Base-by-base conservation (phyloP, 768 basidiomycete genomes). In the Tylopilus plumbeoviolaceoides region DNA sequence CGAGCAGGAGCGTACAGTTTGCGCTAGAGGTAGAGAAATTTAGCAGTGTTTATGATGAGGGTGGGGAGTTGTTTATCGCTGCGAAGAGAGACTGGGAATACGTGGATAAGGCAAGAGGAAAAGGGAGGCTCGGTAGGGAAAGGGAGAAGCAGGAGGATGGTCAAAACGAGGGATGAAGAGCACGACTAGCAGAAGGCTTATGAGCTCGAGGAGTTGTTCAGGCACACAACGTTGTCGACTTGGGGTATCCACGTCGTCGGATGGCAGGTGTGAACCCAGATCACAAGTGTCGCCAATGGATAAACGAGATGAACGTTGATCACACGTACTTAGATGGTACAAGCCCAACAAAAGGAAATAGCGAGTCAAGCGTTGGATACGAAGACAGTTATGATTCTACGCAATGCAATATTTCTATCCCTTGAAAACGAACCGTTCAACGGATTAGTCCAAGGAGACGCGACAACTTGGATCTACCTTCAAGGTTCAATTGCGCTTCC, bases 101-200 rank as follows among this genome's bases (percentile, higher is more conserved):
- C 35, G 88, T 92, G 3, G 84, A 91, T 25, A 58, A 73, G 53
- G 83, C 83, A 31, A 72, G 90, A 55, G 89, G 90, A 14, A 91
- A 89, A 64, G 90, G 90, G 3, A 73, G 90, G 59, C 62, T 92
- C 44, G 74, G 75, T 38, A 76, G 87, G 60, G 89, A 90, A 72
- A 82, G 71, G 64, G 73, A 66, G 53, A 80, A 75, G 38, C 49
- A 66, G 35, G 44, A 42, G 55, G 15, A 50, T 27, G 44, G 47
- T 33, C 25, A 46, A 20, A 40, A 52, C 1, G 46, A 17, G 12
- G 44, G 30, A 47, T 8, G 12, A 39, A 10, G 39, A 12, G 11
- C 3, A 12, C 10, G 20, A 40, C 5, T 21, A 40, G 39, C 4
- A 21, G 44, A 14, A n/a, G n/a, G n/a, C n/a, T n/a, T n/a, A n/a